Evolutionary conservation across 1,139 yeast species (phyloP), one percentile per base, ranked within the genome.

Genomic region (Saccharomyces uvarum): DNA sequence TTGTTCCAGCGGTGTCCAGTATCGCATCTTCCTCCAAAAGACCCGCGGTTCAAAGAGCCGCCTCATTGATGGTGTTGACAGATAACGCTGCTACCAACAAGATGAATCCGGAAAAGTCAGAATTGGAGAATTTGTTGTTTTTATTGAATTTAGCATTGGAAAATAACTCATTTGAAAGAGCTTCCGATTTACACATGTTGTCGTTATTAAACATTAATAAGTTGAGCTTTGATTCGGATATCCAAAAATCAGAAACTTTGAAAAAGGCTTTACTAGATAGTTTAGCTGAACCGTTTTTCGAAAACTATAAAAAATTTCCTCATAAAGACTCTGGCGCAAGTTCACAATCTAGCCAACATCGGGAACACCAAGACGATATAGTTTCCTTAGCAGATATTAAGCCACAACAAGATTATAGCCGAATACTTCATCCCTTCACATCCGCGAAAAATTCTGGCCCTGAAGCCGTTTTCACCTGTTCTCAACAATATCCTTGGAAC

Each of bases 381-480:
- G 57, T 58, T n/a, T 32, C 59, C 8, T 51, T 54, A 33, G 54
- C 57, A 14, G 57, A 56, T 33, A 50, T 59, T 24, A 55, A 54
- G 41, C 61, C 62, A 28, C 55, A 57, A 47, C 62, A 59, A 50
- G 67, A 62, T 47, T 61, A 58, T 53, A 63, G 63, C 27, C 61
- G 73, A 47, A 64, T 70, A 9, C 80, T 83, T 66, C 89, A 84
- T 64, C 73, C 81, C 1, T 77, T 83, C 51, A 77, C 86, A 0
- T 78, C 86, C 4, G 84, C 85, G 3, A 86, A 84, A 61, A 84
- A 83, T 56, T 75, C 84, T 1, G 77, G 84, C 1, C 91, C 91
- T 44, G 89, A 86, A 66, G 93, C 96, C 0, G 86, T 90, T 4
- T 86, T 91, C 68, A 89, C 97, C 0, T 88, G 95, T 50, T 83